phyloP scores from a whole-genome alignment of 495 filamentous ascomycete genomes.

The Aspergillus hancockii region DNA sequence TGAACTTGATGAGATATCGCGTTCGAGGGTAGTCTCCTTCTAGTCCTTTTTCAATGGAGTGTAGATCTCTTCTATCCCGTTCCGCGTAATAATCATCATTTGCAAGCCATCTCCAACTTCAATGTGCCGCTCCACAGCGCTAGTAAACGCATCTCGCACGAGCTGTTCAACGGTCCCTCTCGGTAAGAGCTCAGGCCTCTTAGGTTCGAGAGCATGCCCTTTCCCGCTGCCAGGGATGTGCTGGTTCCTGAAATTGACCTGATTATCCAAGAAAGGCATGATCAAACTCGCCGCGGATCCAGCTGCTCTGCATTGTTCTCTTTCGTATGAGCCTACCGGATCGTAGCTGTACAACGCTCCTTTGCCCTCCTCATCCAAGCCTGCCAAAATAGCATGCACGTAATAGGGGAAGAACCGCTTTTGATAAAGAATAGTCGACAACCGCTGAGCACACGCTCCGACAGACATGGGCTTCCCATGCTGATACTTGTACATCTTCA shows the following conservation, averaged over 20 bases:
- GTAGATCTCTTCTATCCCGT: slow-evolving; percentile 85
- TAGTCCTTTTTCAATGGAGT: slow-evolving; percentile 90
- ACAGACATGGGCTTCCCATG: slow-evolving; percentile 93
- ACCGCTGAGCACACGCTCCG: slow-evolving; percentile 85
- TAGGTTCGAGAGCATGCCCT: slow-evolving; percentile 71
- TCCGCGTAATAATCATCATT: slow-evolving; percentile 86
- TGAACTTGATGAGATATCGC: slow-evolving; percentile 19
- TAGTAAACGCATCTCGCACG: slow-evolving; percentile 96
- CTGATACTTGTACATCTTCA: slow-evolving; percentile 96
- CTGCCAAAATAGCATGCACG: slow-evolving; percentile 87
- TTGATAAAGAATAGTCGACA: slow-evolving; percentile 91
- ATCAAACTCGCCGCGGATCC: slow-evolving; percentile 96
- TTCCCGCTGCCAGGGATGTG: slow-evolving; percentile 85
- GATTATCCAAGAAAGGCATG: slow-evolving; percentile 98
- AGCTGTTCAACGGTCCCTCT: slow-evolving; percentile 75
- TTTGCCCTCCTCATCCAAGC: slow-evolving; percentile 91
- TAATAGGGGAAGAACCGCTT: slow-evolving; percentile 99
- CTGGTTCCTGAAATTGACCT: slow-evolving; percentile 99
- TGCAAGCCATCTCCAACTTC: slow-evolving; percentile 97
- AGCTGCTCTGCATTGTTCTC: slow-evolving; percentile 92
- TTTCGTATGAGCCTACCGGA: slow-evolving; percentile 92
- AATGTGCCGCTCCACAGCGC: slow-evolving; percentile 96
- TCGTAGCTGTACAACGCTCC: slow-evolving; percentile 97
- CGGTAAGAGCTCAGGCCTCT: slow-evolving; percentile 65
- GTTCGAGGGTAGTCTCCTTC: slow-evolving; percentile 18